Evolutionary conservation across 768 basidiomycete species (phyloP).

Genomic region (Leccinum uliginosum): DNA sequence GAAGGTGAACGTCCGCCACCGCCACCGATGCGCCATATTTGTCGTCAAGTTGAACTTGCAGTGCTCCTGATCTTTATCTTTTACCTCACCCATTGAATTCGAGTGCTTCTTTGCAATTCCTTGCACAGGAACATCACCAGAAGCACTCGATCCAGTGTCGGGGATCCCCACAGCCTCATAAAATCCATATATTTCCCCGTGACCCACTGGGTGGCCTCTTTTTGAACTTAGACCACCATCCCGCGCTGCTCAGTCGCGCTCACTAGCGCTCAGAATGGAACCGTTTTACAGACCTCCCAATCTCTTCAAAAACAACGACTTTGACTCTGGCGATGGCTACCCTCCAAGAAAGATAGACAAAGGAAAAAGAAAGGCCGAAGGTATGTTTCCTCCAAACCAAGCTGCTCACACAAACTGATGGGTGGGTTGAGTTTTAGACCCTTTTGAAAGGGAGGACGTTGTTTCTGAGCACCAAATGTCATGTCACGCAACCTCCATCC

Average conservation of each 20-base stretch:
- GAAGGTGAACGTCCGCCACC: too few relatives aligned
- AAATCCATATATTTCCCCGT: too few relatives aligned
- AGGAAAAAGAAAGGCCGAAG: constrained; percentile 19
- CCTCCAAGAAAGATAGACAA: constrained; percentile 13
- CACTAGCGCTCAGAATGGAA: constrained; percentile 7
- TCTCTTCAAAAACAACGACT: background rate
- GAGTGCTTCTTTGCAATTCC: background rate
- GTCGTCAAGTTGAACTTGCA: too few relatives aligned
- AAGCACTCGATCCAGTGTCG: constrained; percentile 10
- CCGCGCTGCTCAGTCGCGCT: background rate
- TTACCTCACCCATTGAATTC: background rate
- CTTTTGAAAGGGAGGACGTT: background rate
- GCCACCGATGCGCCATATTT: too few relatives aligned
- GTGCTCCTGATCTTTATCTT: background rate
- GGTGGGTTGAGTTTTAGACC: constrained; percentile 3
- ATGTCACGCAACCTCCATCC: background rate
- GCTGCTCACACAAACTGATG: background rate
- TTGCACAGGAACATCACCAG: constrained; percentile 11
- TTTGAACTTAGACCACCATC: constrained; percentile 6
- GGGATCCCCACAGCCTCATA: too few relatives aligned
- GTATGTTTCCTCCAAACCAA: background rate
- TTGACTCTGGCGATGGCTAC: background rate
- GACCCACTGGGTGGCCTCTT: background rate
- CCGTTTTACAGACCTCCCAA: constrained; percentile 8
- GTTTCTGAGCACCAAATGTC: background rate